Conservation (phyloP, 129 eudicot genomes). For the Flaveria robusta region DNA sequence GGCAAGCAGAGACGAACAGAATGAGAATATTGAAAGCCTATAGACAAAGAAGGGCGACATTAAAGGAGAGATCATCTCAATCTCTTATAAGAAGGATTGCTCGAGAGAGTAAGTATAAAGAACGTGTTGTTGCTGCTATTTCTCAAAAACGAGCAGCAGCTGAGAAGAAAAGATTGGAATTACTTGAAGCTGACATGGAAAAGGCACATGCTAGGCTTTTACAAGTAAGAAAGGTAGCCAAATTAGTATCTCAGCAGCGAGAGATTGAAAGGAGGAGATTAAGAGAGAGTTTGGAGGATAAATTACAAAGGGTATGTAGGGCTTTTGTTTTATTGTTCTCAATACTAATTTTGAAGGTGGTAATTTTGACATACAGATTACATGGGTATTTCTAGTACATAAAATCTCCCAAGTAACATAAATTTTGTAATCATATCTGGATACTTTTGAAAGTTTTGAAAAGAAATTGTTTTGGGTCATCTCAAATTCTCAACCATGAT, state of each 20-base stretch:
- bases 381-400: background rate
- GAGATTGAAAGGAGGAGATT: slow-evolving; percentile 83
- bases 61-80: slow-evolving; percentile 88
- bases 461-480: background rate
- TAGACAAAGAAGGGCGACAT: slow-evolving; percentile 76
- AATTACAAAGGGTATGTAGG: slow-evolving; percentile 72
- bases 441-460: background rate
- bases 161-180: slow-evolving; percentile 78
- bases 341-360: slow-evolving; percentile 1
- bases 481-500: background rate
- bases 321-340: slow-evolving; percentile 1
- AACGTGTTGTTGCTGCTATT: slow-evolving; percentile 81
- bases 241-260: slow-evolving; percentile 61
- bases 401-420: background rate
- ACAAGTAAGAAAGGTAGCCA: slow-evolving; percentile 74
- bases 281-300: slow-evolving; percentile 74
- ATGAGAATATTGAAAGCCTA: slow-evolving; percentile 71
- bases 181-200: slow-evolving; percentile 85
- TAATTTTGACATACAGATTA: background rate
- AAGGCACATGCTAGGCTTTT: slow-evolving; percentile 77
- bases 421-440: background rate
- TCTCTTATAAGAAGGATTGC: slow-evolving; percentile 67
- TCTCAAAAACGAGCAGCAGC: slow-evolving; percentile 93
- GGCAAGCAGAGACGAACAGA: slow-evolving; percentile 89
- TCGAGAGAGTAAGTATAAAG: slow-evolving; percentile 86